These are phyloP conservation scores for Coemansia sp. DNA, from an alignment of 192 early-diverging fungal species.

Conservation along the genomic window DNA sequence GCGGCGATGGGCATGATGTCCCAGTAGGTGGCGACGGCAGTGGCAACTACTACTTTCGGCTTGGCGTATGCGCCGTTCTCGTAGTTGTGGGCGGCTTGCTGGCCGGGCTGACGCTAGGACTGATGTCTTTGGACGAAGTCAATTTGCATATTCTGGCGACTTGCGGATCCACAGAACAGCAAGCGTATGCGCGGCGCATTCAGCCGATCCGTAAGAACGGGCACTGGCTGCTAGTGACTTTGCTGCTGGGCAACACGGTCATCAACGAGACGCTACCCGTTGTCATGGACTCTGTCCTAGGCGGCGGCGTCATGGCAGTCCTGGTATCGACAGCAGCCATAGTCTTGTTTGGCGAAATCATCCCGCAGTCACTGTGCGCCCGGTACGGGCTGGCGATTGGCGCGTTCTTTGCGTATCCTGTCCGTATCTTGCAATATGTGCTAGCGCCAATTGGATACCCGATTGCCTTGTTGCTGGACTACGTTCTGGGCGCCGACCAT, in stretches of 20 bases:
- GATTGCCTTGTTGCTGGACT: constrained; percentile 80
- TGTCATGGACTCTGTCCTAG: constrained; percentile 71
- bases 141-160: constrained; percentile 76
- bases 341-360: constrained; percentile 94
- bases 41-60: constrained; percentile 47
- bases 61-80: constrained; percentile 55
- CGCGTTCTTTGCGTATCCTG: constrained; percentile 77
- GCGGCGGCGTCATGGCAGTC: constrained; percentile 75
- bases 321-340: constrained; percentile 83
- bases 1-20: background rate
- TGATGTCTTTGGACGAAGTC: constrained; percentile 83
- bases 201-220: constrained; percentile 82
- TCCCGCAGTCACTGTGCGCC: constrained; percentile 88
- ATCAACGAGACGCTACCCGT: constrained; percentile 94
- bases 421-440: constrained; percentile 62
- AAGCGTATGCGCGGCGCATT: constrained; percentile 72
- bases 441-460: constrained; percentile 73
- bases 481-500: constrained; percentile 74
- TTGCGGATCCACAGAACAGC: constrained; percentile 67
- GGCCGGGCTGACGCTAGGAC: constrained; percentile 66
- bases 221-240: constrained; percentile 90
- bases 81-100: constrained; percentile 77
- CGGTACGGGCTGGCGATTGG: constrained; percentile 85
- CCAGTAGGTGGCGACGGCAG: background rate
- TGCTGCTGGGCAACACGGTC: constrained; percentile 88